These are phyloP conservation scores for Solanum chmielewskii DNA, from an alignment of 257 asterid genomes.

Conservation along the genomic window DNA sequence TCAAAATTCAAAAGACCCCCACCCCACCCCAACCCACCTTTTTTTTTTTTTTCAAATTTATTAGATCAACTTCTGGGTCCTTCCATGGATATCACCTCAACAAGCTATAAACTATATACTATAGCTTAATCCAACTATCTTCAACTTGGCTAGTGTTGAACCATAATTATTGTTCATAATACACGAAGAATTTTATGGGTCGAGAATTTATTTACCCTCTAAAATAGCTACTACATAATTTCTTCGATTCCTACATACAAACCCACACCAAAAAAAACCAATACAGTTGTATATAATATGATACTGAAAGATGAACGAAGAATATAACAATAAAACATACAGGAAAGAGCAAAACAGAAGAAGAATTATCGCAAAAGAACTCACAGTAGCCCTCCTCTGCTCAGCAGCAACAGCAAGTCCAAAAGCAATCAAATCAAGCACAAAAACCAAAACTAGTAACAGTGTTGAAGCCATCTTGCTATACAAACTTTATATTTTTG, in stretches of 20 bases:
- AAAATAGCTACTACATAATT: neutral
- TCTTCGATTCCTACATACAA: neutral
- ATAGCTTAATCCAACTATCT: neutral
- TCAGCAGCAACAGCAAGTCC: slow-evolving; percentile 78
- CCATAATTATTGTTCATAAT: neutral
- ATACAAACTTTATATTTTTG: neutral
- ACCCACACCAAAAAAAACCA: neutral
- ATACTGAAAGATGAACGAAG: neutral
- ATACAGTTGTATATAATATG: neutral
- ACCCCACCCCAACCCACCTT: too few relatives aligned
- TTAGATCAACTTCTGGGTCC: neutral
- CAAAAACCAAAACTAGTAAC: slow-evolving; percentile 33
- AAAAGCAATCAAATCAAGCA: slow-evolving; percentile 67
- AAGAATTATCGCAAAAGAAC: neutral
- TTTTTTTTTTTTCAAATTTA: neutral
- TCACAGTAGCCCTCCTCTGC: slow-evolving; percentile 55
- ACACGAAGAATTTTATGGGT: neutral
- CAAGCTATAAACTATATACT: neutral
- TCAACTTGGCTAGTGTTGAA: neutral
- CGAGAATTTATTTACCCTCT: neutral
- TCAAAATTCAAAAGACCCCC: neutral
- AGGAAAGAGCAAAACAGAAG: neutral
- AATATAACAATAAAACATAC: neutral
- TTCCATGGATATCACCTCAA: neutral
- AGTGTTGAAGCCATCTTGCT: slow-evolving; percentile 44